A percentile compares a stretch with the other conserved stretches of the same genome.
phyloP scores from a whole-genome alignment of 2,329 filamentous ascomycete species.

The Aspergillus aculeatus region DNA sequence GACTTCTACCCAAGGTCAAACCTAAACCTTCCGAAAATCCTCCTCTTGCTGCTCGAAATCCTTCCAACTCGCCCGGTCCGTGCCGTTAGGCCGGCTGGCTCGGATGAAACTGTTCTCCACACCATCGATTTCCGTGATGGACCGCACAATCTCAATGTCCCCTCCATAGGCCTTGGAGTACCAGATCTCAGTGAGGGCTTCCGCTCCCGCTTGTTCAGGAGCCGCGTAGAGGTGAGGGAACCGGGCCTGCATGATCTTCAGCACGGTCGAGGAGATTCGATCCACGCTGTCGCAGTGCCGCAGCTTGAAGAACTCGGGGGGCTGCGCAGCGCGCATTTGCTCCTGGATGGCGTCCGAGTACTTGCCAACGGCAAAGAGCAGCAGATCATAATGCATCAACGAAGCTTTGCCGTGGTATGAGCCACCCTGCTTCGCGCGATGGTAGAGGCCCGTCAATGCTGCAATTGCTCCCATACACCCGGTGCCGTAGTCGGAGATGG shows the following conservation, averaged over 20 bases:
- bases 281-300: constrained; percentile 65
- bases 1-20: neutral
- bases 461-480: constrained; percentile 70
- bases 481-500: constrained; percentile 64
- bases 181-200: constrained; percentile 46
- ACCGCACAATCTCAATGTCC: constrained; percentile 51
- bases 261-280: constrained; percentile 60
- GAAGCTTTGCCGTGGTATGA: constrained; percentile 66
- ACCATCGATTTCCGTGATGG: constrained; percentile 48
- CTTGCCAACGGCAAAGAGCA: constrained; percentile 61
- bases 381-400: constrained; percentile 66
- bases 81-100: constrained; percentile 53
- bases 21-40: constrained; percentile 26
- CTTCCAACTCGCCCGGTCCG: constrained; percentile 51
- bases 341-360: constrained; percentile 56
- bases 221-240: constrained; percentile 56
- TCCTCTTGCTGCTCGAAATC: constrained; percentile 28
- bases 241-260: constrained; percentile 54
- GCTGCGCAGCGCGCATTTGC: constrained; percentile 50
- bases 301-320: constrained; percentile 56
- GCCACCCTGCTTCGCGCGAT: constrained; percentile 61
- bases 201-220: constrained; percentile 28
- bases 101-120: constrained; percentile 51
- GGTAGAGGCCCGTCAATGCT: constrained; percentile 62
- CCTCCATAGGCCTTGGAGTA: constrained; percentile 45